Evolutionary conservation across 805 yeast species (phyloP).

Genomic region (Monosporozyma solicola): DNA sequence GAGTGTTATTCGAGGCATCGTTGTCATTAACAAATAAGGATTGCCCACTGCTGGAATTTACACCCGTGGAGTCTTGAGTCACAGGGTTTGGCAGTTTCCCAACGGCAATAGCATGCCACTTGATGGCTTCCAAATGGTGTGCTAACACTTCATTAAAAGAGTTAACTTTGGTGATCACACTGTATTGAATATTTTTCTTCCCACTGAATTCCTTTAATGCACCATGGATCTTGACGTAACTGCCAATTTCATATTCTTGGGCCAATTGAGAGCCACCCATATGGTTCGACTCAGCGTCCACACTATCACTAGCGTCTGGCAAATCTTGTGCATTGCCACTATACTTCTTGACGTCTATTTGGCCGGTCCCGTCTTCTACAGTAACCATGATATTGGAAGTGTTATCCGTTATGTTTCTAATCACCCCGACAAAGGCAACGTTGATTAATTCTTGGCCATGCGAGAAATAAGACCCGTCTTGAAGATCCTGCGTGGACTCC

Average conservation of each 20-base stretch:
- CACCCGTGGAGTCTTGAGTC: constrained; percentile 13
- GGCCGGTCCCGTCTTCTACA: constrained; percentile 75
- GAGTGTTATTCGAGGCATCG: constrained; percentile 21
- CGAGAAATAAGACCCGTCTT: constrained; percentile 58
- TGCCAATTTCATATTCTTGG: constrained; percentile 36
- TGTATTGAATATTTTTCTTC: constrained; percentile 55
- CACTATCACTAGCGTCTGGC: constrained; percentile 25
- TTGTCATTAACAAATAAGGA: constrained; percentile 40
- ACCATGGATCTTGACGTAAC: constrained; percentile 53
- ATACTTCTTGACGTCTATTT: constrained; percentile 60
- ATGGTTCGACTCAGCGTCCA: constrained; percentile 9
- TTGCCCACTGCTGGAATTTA: constrained; percentile 9
- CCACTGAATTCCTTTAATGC: constrained; percentile 51
- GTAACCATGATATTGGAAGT: constrained; percentile 48
- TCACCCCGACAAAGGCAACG: constrained; percentile 60
- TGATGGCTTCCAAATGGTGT: constrained; percentile 58
- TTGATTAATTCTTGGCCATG: constrained; percentile 53
- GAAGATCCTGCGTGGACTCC: constrained; percentile 49
- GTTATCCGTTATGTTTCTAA: constrained; percentile 54
- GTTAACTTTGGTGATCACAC: constrained; percentile 45
- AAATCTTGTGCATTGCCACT: constrained; percentile 33
- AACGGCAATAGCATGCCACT: constrained; percentile 46
- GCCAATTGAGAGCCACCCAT: constrained; percentile 26
- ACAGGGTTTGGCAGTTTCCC: constrained; percentile 32
- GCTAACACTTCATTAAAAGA: constrained; percentile 63